A percentile compares a stretch with the other conserved stretches of the same genome.
These are phyloP conservation scores for Sporobolomyces pararoseus DNA, from an alignment of 768 basidiomycete genomes.

Conservation along the genomic window DNA sequence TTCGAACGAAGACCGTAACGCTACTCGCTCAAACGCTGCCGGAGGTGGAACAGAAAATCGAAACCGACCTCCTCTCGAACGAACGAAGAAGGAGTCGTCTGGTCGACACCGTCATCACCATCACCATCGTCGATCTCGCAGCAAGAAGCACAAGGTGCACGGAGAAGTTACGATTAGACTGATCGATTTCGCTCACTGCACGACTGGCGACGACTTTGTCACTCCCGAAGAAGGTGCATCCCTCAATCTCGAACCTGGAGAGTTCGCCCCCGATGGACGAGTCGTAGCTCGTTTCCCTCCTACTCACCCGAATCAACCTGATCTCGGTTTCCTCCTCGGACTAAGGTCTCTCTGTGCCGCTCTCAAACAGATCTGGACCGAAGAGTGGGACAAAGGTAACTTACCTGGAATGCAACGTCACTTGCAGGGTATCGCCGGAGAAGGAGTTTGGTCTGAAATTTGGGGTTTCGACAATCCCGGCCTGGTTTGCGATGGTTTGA, in stretches of 20 bases:
- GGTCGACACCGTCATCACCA: slow-evolving; percentile 10
- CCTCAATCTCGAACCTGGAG: slow-evolving; percentile 54
- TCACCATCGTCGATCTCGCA: slow-evolving; percentile 55
- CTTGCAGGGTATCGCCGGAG: slow-evolving; percentile 62
- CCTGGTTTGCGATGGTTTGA: slow-evolving; percentile 16
- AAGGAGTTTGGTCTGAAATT: slow-evolving; percentile 73
- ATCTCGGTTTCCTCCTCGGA: slow-evolving; percentile 90
- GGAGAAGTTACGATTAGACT: slow-evolving; percentile 94
- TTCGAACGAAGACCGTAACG: slow-evolving; percentile 24
- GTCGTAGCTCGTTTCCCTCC: slow-evolving; percentile 91
- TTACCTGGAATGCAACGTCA: slow-evolving; percentile 55
- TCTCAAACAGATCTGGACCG: slow-evolving; percentile 80
- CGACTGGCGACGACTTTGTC: slow-evolving; percentile 87
- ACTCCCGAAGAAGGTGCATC: slow-evolving; percentile 51
- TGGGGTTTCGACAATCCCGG: slow-evolving; percentile 28
- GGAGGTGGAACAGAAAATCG: background rate
- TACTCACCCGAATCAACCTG: slow-evolving; percentile 79
- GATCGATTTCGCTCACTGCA: slow-evolving; percentile 98
- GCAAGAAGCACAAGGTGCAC: slow-evolving; percentile 67
- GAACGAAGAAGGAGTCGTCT: background rate
- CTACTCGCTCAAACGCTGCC: background rate
- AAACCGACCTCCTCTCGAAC: background rate
- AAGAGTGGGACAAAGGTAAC: slow-evolving; percentile 60
- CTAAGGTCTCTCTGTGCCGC: slow-evolving; percentile 72
- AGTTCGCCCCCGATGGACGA: slow-evolving; percentile 67